Base-by-base conservation (phyloP, 495 filamentous ascomycete genomes). In the Penicillium soppii region DNA sequence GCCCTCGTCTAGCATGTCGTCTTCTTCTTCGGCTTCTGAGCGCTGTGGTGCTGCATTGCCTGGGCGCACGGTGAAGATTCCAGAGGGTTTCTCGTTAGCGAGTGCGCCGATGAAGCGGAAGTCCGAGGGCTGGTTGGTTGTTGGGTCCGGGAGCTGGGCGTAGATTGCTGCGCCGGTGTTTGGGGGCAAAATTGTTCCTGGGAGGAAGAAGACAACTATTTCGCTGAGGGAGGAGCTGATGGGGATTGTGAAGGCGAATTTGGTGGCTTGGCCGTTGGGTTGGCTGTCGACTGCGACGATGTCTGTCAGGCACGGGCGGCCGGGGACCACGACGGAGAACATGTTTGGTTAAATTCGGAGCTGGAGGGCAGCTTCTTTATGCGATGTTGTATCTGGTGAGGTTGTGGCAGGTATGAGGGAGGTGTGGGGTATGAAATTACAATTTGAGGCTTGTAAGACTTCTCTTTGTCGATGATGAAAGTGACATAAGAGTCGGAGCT, bases 21-120 rank as follows among this genome's bases (percentile, higher is more conserved):
- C 74, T 57, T 69, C 75, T 25, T 58, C 60, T 45, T 63, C 59
- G 21, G 56, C 67, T 49, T 62, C 70, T 43, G 51, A 53, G 58
- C 62, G 67, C 27, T 12, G 57, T 17, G 47, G 45, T 33, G 39
- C 30, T 19, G 53, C 38, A 32, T 37, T 52, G 12, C 51, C 51
- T 16, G 58, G 61, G 16, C 69, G 69, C 26, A 95, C 63, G 53
- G 83, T 86, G 72, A 97, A 96, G 32, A 98, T 86, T 9, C 91
- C 89, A 42, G 85, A 91, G 52, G 91, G 90, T 62, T 95, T 95
- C 35, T 91, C 90, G 23, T 86, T 82, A 0, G 88, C 91, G 29
- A 98, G 83, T 25, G 87, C 94, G 48, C 94, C 94, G 4, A 97
- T 81, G 63, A 97, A 85, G 30, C 76, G 81, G 75, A 94, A 94